Conservation (phyloP, 257 asterid genomes). For the Orobanche coerulescens region DNA sequence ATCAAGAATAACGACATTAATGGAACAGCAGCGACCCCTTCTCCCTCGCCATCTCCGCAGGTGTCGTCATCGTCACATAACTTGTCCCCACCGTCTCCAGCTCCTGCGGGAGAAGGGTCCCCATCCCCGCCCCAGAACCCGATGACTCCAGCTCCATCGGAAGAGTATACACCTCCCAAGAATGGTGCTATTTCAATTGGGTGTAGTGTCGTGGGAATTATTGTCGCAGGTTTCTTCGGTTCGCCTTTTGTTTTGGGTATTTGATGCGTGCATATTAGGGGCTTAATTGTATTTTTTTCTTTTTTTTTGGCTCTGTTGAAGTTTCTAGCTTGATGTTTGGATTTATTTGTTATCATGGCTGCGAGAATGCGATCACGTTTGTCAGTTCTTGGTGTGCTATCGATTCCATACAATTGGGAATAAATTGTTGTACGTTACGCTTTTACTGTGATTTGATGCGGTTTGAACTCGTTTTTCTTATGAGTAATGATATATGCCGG, state of each 20-base stretch:
- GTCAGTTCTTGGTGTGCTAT: no score
- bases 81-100: slow-evolving; percentile 47
- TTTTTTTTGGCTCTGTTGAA: background rate
- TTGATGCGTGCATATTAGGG: slow-evolving; percentile 18
- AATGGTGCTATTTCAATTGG: slow-evolving; percentile 31
- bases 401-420: slow-evolving; percentile 19
- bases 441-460: background rate
- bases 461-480: background rate
- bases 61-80: slow-evolving; percentile 37
- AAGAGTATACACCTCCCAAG: slow-evolving; percentile 46
- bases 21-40: slow-evolving; percentile 18
- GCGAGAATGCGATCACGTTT: slow-evolving; percentile 18
- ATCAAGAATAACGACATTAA: slow-evolving; percentile 16
- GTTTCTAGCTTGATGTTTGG: slow-evolving; percentile 20
- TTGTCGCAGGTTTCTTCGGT: slow-evolving; percentile 37
- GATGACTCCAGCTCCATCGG: slow-evolving; percentile 47
- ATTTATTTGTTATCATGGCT: slow-evolving; percentile 21
- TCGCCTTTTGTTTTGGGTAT: slow-evolving; percentile 31
- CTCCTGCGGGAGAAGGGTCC: slow-evolving; percentile 30
- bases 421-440: slow-evolving; percentile 16
- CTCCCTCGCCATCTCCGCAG: slow-evolving; percentile 39
- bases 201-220: slow-evolving; percentile 24
- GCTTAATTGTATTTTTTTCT: background rate
- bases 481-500: no score
- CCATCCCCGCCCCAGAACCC: slow-evolving; percentile 37